These are phyloP conservation scores for Carex myosuroides DNA, from an alignment of 176 grass and related monocot genomes.

Conservation along the genomic window DNA sequence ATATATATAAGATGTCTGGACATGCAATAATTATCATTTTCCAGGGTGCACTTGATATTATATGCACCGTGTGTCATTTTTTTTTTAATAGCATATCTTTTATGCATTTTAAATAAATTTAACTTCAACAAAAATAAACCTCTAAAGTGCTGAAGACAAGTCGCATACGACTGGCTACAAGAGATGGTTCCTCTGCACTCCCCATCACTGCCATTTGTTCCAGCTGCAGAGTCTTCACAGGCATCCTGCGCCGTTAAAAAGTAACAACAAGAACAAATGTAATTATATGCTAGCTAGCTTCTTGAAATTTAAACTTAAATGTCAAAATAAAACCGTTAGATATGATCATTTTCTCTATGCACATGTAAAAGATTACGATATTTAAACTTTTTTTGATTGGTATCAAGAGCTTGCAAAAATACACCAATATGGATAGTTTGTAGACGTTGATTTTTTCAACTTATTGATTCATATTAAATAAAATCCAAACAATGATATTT, in stretches of 20 bases:
- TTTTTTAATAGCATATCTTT: too few species aligned
- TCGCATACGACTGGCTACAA: constrained; percentile 90
- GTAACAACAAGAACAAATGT: neutral
- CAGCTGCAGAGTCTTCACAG: constrained; percentile 85
- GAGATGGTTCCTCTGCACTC: constrained; percentile 64
- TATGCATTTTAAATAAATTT: neutral
- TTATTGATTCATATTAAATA: too few species aligned
- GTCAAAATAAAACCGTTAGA: too few species aligned
- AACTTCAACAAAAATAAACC: constrained; percentile 35
- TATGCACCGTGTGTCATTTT: too few species aligned
- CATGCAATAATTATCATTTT: neutral
- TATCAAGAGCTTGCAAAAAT: too few species aligned
- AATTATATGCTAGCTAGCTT: neutral
- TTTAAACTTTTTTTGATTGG: too few species aligned
- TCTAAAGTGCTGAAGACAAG: constrained; percentile 94
- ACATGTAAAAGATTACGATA: too few species aligned
- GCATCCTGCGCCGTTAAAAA: constrained; percentile 45
- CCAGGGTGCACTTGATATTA: neutral
- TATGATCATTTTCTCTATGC: too few species aligned
- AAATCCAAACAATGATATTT: too few species aligned
- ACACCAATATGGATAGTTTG: too few species aligned
- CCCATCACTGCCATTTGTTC: constrained; percentile 91
- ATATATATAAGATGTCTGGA: neutral
- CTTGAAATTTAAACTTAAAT: too few species aligned
- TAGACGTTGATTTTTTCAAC: too few species aligned